Evolutionary conservation across 148 eudicot species (phyloP), one percentile per base, ranked within the genome.

Genomic region (Vaccinium macrocarpon): DNA sequence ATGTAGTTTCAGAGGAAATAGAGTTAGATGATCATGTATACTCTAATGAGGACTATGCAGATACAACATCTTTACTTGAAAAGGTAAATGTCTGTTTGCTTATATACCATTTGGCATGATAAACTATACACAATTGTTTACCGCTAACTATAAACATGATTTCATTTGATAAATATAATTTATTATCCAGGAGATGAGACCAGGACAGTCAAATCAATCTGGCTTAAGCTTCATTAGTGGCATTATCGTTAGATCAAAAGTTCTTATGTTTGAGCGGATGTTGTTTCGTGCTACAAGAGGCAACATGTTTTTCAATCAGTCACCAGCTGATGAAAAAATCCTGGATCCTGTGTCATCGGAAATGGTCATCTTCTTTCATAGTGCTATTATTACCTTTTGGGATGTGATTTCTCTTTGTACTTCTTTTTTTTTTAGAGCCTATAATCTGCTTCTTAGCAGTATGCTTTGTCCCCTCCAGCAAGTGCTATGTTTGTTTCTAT

Each of bases 271-370:
- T 90, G 99, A 97, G 90, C 92, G 99, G 86, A 97, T 97, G 93
- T 79, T 97, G 88, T 97, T 97, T 86, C 99, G 98, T 82, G 97
- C 99, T 76, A 97, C 99, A 46, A 97, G 99, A 84, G 99, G 99
- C 59, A 97, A 97, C 87, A 89, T 97, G 98, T 91, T 94, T 88
- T 97, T 97, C 90, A 94, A 95, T 90, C 99, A 94, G 87, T 92
- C 98, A 59, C 90, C 93, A 53, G 94, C 95, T 59, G 98, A 97
- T 83, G 98, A 94, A 85, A 88, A 88, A 83, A 93, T 95, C 79
- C 79, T 90, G 89, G 99, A 97, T 93, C 98, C 98, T 78, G 87
- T 85, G 62, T 92, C 98, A 85, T 84, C 93, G 68, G 99, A 97
- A 89, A 88, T 82, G 98, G 99, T 96, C 61, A 82, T 87, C 72